Evolutionary conservation across 2,329 filamentous ascomycete genomes (phyloP).

Genomic region (Purpureocillium lavendulum): DNA sequence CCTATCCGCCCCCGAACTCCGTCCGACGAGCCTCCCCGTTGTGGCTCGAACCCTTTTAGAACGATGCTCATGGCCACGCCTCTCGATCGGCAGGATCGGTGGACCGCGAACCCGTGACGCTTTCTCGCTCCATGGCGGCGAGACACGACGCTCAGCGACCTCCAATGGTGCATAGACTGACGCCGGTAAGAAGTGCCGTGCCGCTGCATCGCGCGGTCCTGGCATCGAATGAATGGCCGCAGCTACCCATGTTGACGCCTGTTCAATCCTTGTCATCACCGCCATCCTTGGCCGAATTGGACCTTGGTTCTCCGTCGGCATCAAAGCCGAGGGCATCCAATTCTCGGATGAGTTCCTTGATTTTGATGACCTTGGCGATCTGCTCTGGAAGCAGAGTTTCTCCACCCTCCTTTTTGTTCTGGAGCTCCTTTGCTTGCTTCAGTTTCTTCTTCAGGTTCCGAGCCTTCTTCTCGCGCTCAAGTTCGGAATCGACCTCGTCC

Average conservation of each 20-base stretch:
- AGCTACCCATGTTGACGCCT: not conserved
- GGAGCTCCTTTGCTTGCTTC: slow-evolving; percentile 83
- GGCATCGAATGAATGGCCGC: not conserved
- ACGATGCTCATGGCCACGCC: no score
- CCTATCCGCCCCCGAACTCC: no score
- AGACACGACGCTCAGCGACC: no score
- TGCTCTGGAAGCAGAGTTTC: slow-evolving; percentile 83
- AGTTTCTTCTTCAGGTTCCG: slow-evolving; percentile 90
- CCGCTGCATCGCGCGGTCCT: no score
- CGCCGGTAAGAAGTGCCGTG: no score
- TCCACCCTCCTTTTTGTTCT: slow-evolving; percentile 84
- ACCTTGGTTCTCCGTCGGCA: slow-evolving; percentile 57
- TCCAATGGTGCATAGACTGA: no score
- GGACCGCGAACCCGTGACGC: no score
- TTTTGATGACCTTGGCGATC: slow-evolving; percentile 95
- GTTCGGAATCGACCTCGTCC: slow-evolving; percentile 54
- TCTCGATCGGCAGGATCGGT: no score
- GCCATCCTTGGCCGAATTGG: slow-evolving; percentile 5
- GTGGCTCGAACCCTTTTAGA: no score
- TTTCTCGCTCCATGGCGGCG: no score
- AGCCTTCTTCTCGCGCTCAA: slow-evolving; percentile 85
- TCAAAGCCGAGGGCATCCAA: slow-evolving; percentile 80
- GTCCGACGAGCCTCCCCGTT: no score
- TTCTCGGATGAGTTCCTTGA: slow-evolving; percentile 86
- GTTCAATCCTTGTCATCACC: not conserved